A percentile compares a stretch with the other conserved stretches of the same genome.
These are phyloP conservation scores for Pochonia chlamydosporia DNA, from an alignment of 2,329 filamentous ascomycete genomes.

Conservation along the genomic window DNA sequence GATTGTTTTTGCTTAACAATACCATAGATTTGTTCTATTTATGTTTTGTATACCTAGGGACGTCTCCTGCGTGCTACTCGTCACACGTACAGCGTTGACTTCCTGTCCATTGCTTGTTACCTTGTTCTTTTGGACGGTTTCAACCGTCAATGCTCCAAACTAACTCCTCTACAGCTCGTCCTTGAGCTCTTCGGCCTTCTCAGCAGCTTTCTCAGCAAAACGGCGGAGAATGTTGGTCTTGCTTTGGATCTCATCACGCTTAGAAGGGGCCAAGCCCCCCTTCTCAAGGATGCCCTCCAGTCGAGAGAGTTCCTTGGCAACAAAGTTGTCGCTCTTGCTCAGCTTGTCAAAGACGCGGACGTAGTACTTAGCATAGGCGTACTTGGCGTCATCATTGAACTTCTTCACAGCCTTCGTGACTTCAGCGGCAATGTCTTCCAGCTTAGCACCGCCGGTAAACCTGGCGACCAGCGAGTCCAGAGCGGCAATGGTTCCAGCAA, in stretches of 20 bases:
- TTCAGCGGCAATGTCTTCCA: conserved; percentile 63
- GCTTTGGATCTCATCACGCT: conserved; percentile 80
- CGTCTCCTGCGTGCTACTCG: no score
- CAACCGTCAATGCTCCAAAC: background rate
- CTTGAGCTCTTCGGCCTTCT: conserved; percentile 47
- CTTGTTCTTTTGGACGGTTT: background rate
- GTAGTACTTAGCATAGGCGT: conserved; percentile 91
- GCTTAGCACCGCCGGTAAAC: conserved; percentile 57
- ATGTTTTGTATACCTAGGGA: no score
- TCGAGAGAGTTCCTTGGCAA: conserved; percentile 77
- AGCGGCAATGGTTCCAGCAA: conserved; percentile 74
- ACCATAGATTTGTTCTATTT: no score
- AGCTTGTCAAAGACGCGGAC: conserved; percentile 86
- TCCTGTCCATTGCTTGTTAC: no score
- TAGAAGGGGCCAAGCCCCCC: conserved; percentile 76
- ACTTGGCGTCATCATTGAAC: conserved; percentile 55
- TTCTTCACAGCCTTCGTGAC: conserved; percentile 63
- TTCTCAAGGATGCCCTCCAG: conserved; percentile 77
- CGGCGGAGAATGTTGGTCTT: conserved; percentile 83
- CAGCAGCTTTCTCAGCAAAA: conserved; percentile 60
- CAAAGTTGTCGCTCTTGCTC: conserved; percentile 69
- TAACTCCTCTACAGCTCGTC: conserved; percentile 34
- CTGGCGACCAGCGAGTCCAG: conserved; percentile 73
- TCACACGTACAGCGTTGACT: no score
- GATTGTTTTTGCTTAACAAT: no score